Evolutionary conservation across 768 basidiomycete genomes (phyloP).

Genomic region (Neoboletus brunneissimus): DNA sequence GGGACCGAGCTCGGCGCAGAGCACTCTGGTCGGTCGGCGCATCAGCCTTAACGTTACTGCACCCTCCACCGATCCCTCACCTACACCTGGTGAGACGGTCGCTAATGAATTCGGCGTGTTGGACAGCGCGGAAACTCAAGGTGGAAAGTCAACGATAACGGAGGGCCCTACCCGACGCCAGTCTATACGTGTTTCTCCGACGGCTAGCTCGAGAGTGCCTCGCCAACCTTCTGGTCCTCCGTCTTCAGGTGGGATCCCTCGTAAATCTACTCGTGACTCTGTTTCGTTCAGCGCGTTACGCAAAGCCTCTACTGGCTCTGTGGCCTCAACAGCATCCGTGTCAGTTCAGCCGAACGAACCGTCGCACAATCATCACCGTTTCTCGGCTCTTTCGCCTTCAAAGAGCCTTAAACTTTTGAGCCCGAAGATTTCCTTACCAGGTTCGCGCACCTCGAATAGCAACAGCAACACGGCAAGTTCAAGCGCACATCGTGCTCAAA

Average conservation of each 20-base stretch:
- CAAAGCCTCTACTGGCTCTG: conserved; percentile 80
- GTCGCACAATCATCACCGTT: conserved; percentile 54
- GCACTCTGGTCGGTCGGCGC: conserved; percentile 53
- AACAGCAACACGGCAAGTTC: conserved; percentile 36
- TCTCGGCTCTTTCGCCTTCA: conserved; percentile 83
- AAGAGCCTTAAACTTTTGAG: conserved; percentile 78
- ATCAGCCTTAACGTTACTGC: conserved; percentile 60
- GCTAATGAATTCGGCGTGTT: conserved; percentile 82
- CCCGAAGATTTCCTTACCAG: conserved; percentile 69
- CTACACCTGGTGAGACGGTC: conserved; percentile 43
- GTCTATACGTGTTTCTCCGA: conserved; percentile 66
- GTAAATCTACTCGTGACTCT: conserved; percentile 76
- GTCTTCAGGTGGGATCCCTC: conserved; percentile 47
- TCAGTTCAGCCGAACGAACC: conserved; percentile 41
- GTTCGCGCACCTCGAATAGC: conserved; percentile 50
- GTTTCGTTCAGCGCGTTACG: conserved; percentile 74
- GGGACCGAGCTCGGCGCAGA: conserved; percentile 53
- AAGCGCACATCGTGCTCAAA: conserved; percentile 47
- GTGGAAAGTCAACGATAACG: conserved; percentile 37
- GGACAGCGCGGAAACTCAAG: conserved; percentile 54
- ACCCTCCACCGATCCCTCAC: conserved; percentile 65
- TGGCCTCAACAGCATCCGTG: conserved; percentile 62
- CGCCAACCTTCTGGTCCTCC: conserved; percentile 56
- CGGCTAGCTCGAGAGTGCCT: conserved; percentile 55
- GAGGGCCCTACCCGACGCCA: conserved; percentile 45